A percentile compares a stretch with the other conserved stretches of the same genome.
phyloP scores from a whole-genome alignment of 768 basidiomycete species.

The Dendrothele bispora region DNA sequence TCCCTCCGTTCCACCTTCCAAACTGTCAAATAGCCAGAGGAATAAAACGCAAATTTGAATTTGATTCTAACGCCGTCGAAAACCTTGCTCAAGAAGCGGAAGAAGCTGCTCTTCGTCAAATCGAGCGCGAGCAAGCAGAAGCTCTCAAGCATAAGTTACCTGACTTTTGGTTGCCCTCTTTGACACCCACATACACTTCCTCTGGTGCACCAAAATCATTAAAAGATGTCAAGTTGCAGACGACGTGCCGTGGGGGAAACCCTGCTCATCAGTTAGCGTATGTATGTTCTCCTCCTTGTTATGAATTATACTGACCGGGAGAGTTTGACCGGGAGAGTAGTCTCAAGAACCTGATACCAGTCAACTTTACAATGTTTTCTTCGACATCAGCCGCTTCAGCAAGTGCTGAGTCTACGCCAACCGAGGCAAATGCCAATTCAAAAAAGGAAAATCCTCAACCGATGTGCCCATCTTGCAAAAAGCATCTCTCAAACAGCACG shows the following conservation, averaged over 20 bases:
- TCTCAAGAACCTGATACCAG: conserved; percentile 78
- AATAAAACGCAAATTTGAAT: conserved; percentile 84
- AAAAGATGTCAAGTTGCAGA: conserved; percentile 82
- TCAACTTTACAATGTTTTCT: conserved; percentile 70
- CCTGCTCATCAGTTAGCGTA: conserved; percentile 79
- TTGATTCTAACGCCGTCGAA: conserved; percentile 73
- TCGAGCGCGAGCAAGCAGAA: conserved; percentile 85
- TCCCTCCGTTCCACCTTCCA: not conserved
- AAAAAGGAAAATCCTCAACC: conserved; percentile 60
- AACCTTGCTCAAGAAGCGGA: conserved; percentile 78
- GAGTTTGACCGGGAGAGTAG: no score
- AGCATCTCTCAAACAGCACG: conserved; percentile 75
- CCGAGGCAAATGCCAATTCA: conserved; percentile 31
- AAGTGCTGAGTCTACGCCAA: conserved; percentile 33
- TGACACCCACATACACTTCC: conserved; percentile 80
- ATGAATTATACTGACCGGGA: not conserved
- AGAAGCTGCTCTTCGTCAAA: conserved; percentile 78
- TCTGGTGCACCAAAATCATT: conserved; percentile 63
- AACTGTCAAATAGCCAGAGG: conserved; percentile 45
- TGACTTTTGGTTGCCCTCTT: conserved; percentile 95
- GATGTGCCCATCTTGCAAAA: conserved; percentile 90
- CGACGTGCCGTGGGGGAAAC: conserved; percentile 82
- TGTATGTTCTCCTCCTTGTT: conserved; percentile 26
- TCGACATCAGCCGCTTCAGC: conserved; percentile 31
- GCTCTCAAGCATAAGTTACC: conserved; percentile 86